Evolutionary conservation across 202 grass and related monocot genomes (phyloP).

Genomic region (Musa balbisiana): DNA sequence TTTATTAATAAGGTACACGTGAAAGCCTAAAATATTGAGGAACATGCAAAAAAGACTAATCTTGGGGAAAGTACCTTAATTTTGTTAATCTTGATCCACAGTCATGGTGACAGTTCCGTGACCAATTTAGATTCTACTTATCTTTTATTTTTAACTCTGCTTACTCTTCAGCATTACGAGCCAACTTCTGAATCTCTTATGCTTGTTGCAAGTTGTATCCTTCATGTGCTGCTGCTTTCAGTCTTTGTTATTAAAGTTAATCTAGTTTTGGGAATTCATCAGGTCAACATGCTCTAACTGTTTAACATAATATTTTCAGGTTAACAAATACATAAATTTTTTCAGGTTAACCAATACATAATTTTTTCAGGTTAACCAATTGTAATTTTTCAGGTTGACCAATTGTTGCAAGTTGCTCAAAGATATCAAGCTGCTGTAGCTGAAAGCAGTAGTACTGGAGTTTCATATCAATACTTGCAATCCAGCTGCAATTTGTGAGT

Average conservation of each 20-base stretch:
- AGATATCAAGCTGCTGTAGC: slow-evolving; percentile 11
- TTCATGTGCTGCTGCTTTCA: no score
- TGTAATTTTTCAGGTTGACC: slow-evolving; percentile 13
- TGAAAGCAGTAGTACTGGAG: not conserved
- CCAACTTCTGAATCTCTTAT: no score
- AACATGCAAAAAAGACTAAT: no score
- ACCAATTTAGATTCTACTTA: no score
- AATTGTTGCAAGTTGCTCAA: slow-evolving; percentile 19
- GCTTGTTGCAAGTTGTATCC: not conserved
- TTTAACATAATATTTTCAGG: not conserved
- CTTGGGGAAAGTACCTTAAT: no score
- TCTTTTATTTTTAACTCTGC: no score
- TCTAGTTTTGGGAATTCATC: not conserved
- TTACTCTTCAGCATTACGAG: no score
- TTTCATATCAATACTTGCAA: slow-evolving; percentile 18
- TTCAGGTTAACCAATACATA: slow-evolving; percentile 9
- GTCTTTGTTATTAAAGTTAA: not conserved
- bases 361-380: not conserved
- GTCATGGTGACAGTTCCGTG: no score
- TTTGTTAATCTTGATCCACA: no score
- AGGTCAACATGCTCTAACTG: not conserved
- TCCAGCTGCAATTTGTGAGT: slow-evolving; percentile 13
- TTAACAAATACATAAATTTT: not conserved
- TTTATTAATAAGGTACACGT: no score
- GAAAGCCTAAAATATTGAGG: no score